phyloP scores from a whole-genome alignment of 202 grass and related monocot species.

The Digitaria exilis region DNA sequence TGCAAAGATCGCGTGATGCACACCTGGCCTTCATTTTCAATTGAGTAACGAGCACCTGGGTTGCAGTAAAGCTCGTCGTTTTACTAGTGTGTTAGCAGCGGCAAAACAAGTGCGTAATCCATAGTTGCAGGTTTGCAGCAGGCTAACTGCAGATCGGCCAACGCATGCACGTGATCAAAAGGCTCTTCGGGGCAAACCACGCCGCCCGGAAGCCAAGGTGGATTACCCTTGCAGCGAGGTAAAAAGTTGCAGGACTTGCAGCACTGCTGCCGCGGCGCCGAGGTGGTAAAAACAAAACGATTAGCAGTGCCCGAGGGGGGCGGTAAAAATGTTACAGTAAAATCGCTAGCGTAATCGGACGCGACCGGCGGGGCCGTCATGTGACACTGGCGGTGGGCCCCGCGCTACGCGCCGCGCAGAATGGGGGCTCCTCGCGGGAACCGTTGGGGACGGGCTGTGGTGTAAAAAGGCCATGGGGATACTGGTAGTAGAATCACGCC shows the following conservation, averaged over 20 bases:
- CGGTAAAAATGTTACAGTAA: background rate
- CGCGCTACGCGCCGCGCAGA: background rate
- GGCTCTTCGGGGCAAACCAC: background rate
- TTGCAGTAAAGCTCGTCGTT: background rate
- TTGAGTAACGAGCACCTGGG: background rate
- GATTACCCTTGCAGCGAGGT: too few species aligned
- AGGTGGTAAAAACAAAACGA: slow-evolving; percentile 38
- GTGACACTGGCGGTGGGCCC: background rate
- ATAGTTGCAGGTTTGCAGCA: background rate
- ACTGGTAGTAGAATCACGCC: background rate
- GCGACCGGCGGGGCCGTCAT: background rate
- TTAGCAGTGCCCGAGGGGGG: background rate
- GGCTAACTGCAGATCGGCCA: background rate
- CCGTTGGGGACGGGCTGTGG: slow-evolving; percentile 7
- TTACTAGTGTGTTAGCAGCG: background rate
- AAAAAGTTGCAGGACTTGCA: background rate
- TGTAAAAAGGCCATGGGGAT: slow-evolving; percentile 5
- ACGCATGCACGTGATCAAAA: slow-evolving; percentile 43
- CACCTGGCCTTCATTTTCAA: background rate
- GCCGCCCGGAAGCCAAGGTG: slow-evolving; percentile 9
- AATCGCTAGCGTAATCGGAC: background rate
- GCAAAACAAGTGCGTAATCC: slow-evolving; percentile 9
- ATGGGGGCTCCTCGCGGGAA: background rate
- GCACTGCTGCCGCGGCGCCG: background rate
- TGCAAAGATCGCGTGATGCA: background rate